Evolutionary conservation across 129 eudicot genomes (phyloP).

Genomic region (Oenanthe sinensis): DNA sequence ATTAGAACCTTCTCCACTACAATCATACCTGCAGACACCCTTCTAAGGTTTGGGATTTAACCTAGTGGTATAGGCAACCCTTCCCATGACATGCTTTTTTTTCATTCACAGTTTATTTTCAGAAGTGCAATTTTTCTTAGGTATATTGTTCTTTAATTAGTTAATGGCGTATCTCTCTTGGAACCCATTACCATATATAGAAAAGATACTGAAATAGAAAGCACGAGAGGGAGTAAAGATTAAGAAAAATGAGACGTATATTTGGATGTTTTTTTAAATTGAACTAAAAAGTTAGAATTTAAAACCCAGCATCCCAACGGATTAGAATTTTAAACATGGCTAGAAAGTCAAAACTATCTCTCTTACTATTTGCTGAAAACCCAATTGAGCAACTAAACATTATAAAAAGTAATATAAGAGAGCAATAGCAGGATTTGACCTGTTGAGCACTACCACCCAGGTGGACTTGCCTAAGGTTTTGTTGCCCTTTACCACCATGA

Average conservation of each 20-base stretch:
- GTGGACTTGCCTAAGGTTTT: constrained; percentile 82
- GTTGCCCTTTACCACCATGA: constrained; percentile 89
- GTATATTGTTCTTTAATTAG: neutral
- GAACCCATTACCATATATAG: neutral
- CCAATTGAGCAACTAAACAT: neutral
- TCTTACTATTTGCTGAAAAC: neutral
- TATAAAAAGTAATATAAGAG: neutral
- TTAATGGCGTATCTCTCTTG: neutral
- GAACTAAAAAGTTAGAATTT: neutral
- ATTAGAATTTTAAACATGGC: neutral
- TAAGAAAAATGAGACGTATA: neutral
- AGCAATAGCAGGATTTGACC: constrained; percentile 28
- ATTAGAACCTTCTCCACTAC: neutral
- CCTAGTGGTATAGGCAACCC: neutral
- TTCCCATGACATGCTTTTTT: neutral
- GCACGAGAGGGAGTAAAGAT: neutral
- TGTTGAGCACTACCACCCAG: constrained; percentile 81
- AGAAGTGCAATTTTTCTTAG: neutral
- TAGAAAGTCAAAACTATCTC: neutral
- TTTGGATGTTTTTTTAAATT: neutral
- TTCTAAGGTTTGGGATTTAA: neutral
- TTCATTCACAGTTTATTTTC: neutral
- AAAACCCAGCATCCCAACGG: neutral
- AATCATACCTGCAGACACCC: neutral
- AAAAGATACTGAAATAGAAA: neutral